Conservation (phyloP, 169 alveolate genomes). For the Plasmodium gallinaceum region DNA sequence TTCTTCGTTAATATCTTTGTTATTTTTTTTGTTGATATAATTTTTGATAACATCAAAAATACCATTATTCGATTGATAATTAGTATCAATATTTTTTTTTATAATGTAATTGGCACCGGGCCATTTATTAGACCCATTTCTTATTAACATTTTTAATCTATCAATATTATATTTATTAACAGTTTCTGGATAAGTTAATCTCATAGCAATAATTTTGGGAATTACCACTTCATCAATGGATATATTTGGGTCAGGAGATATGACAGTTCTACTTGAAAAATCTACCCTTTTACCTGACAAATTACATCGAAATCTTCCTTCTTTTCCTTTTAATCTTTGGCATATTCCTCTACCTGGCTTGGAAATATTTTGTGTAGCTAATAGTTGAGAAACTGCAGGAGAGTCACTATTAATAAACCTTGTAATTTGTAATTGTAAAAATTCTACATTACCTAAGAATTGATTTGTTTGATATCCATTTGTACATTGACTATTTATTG, state of each 20-base stretch:
- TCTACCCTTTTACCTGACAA: slow-evolving; percentile 99
- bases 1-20: not conserved
- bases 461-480: slow-evolving; percentile 90
- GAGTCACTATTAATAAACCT: slow-evolving; percentile 94
- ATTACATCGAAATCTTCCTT: slow-evolving; percentile 99
- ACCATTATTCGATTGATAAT: not conserved
- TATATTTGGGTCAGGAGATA: slow-evolving; percentile 99
- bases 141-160: slow-evolving; percentile 90
- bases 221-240: slow-evolving; percentile 97
- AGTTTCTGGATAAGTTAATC: slow-evolving; percentile 97
- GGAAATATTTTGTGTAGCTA: slow-evolving; percentile 86
- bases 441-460: slow-evolving; percentile 91
- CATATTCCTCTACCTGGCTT: slow-evolving; percentile 89
- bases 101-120: slow-evolving; percentile 97
- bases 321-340: slow-evolving; percentile 92
- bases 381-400: slow-evolving; percentile 92
- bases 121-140: slow-evolving; percentile 95
- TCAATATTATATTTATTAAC: slow-evolving; percentile 93
- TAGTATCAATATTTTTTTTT: slow-evolving; percentile 34
- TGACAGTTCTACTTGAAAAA: slow-evolving; percentile 99
- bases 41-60: slow-evolving; percentile 34
- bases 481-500: slow-evolving; percentile 87
- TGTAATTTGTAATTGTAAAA: slow-evolving; percentile 91
- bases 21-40: slow-evolving; percentile 4
- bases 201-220: slow-evolving; percentile 97